Base-by-base conservation (phyloP, 2,329 filamentous ascomycete species). In the Pseudogymnoascus sp. region DNA sequence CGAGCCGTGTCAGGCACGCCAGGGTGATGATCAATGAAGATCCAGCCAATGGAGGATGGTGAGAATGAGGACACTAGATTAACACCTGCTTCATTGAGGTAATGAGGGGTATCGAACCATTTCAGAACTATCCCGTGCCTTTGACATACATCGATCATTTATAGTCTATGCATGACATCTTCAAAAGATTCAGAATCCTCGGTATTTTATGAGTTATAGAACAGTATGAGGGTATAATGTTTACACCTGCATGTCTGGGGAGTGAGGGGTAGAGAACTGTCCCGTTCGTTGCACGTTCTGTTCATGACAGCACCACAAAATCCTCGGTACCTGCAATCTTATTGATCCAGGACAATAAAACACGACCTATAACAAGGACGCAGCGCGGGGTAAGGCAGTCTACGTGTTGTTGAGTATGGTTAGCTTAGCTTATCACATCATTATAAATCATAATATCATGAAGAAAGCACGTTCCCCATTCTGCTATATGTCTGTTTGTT, bases 31-130 rank as follows among this genome's bases (percentile, higher is more conserved):
- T 33, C 44, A 13, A 33, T 17, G 7, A 33, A 11, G 44, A 10
- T 17, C 15, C 13, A 33, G 15, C 44, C 44, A 54, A 54, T 54
- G 10, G 26, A 54, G 26, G n/a, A 17, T 33, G 29, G 8, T 13
- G 26, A 33, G 44, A 17, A 8, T 17, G 44, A 17, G n/a, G 9
- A 33, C 33, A 9, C 4, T 54, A 54, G 13, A 54, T 54, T 54
- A 54, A 54, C 44, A 54, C 44, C 44, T 54, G 44, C 44, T 54
- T 33, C 26, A 54, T 54, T 54, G n/a, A 54, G 44, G 29, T 17
- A 54, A 54, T 33, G 44, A 54, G 44, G 44, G 44, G 44, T 54
- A 54, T 54, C 26, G 26, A 33, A 17, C 26, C n/a, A 54, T 17
- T 5, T 54, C 5, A 54, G 13, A 4, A n/a, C n/a, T 17, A 9